A percentile compares a stretch with the other conserved stretches of the same genome.
Evolutionary conservation across 805 yeast species (phyloP).

Genomic region (Ogataea wickerhamii): DNA sequence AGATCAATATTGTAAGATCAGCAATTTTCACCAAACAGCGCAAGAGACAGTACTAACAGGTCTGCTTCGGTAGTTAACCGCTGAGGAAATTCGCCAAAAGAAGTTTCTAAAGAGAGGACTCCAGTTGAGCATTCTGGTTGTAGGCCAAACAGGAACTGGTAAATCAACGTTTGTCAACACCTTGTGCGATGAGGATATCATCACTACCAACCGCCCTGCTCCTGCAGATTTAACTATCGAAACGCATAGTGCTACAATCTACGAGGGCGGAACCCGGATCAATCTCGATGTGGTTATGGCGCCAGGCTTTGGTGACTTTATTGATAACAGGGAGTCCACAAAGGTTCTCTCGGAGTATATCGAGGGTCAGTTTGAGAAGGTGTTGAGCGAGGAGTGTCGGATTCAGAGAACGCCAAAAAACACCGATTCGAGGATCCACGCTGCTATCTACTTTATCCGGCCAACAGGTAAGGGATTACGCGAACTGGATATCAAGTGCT

Average conservation of each 20-base stretch:
- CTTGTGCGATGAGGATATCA: conserved; percentile 55
- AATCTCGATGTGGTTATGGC: conserved; percentile 59
- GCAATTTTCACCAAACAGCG: too few relatives aligned
- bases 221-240: conserved; percentile 28
- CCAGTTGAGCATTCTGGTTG: conserved; percentile 45
- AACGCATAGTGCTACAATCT: conserved; percentile 33
- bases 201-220: conserved; percentile 39
- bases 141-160: conserved; percentile 64
- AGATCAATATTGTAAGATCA: conserved; percentile 18
- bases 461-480: conserved; percentile 65
- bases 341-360: conserved; percentile 59
- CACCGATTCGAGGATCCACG: conserved; percentile 74
- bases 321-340: conserved; percentile 62
- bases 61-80: too few relatives aligned
- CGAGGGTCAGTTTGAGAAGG: conserved; percentile 70
- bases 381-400: conserved; percentile 71
- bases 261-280: conserved; percentile 47
- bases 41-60: too few relatives aligned
- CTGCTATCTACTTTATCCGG: conserved; percentile 75
- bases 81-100: conserved; percentile 36
- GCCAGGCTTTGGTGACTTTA: conserved; percentile 70
- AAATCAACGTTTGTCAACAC: conserved; percentile 80
- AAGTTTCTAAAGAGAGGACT: conserved; percentile 50
- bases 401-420: conserved; percentile 41
- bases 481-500: conserved; percentile 65